phyloP scores from a whole-genome alignment of 306 rosid species.

The Pterocarpus macrocarpus region DNA sequence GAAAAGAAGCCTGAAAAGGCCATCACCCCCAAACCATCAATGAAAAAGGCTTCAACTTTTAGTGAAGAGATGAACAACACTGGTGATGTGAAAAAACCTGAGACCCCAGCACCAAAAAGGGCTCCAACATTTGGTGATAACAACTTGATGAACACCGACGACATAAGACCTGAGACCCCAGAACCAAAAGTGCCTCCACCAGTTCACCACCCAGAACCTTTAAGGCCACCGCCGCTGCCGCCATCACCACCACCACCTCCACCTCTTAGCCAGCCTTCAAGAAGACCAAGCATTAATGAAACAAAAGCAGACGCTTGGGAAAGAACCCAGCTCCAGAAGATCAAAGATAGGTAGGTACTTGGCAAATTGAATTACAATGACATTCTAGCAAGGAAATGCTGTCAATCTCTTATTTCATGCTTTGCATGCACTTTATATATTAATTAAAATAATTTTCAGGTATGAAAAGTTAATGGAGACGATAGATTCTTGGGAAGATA shows the following conservation, averaged over 20 bases:
- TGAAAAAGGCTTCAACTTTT: slow-evolving; percentile 46
- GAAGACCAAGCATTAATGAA: slow-evolving; percentile 35
- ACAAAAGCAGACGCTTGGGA: slow-evolving; percentile 77
- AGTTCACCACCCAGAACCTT: slow-evolving; percentile 35
- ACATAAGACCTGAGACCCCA: slow-evolving; percentile 45
- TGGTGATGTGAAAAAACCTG: slow-evolving; percentile 38
- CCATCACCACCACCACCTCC: slow-evolving; percentile 17
- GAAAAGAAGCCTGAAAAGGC: slow-evolving; percentile 52
- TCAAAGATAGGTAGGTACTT: slow-evolving; percentile 66
- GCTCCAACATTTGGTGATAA: slow-evolving; percentile 46
- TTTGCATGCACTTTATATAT: slow-evolving; percentile 13
- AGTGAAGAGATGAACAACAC: slow-evolving; percentile 29
- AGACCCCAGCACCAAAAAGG: slow-evolving; percentile 41
- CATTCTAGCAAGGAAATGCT: neutral
- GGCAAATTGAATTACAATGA: neutral
- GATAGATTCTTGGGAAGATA: slow-evolving; percentile 75
- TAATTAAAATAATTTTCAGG: slow-evolving; percentile 59
- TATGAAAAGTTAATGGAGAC: slow-evolving; percentile 58
- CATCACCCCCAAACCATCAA: slow-evolving; percentile 47
- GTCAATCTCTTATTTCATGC: slow-evolving; percentile 1
- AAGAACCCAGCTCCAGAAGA: slow-evolving; percentile 63
- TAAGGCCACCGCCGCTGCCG: slow-evolving; percentile 30
- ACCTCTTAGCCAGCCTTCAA: neutral
- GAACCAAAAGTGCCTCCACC: slow-evolving; percentile 11
- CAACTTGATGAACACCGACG: slow-evolving; percentile 25